Evolutionary conservation across 78 protist genomes (phyloP).

Genomic region (Polysphondylium violaceum): DNA sequence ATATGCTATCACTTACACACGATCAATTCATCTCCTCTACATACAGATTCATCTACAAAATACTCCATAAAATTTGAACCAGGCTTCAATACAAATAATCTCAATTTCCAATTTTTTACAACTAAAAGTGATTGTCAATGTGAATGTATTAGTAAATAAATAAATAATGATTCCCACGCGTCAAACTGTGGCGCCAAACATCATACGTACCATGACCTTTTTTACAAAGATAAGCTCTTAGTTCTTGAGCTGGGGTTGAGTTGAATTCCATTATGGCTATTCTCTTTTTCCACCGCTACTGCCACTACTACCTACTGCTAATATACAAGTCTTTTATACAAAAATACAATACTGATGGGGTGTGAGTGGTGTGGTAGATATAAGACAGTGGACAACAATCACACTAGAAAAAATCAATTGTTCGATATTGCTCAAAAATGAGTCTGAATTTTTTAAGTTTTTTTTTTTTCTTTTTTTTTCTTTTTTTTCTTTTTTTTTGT

Average conservation of each 20-base stretch:
- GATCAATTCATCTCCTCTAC: not conserved
- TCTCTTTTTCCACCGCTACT: not conserved
- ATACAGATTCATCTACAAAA: conserved; percentile 70
- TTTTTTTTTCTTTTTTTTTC: no score
- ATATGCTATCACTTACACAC: not conserved
- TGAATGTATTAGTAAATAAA: not conserved
- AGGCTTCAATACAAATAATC: conserved; percentile 65
- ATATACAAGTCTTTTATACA: no score
- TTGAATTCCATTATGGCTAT: not conserved
- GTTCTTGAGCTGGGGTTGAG: no score
- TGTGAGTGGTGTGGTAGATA: no score
- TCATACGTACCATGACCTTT: conserved; percentile 61
- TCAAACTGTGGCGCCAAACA: no score
- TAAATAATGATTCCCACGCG: not conserved
- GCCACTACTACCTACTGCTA: not conserved
- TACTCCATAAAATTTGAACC: conserved; percentile 62
- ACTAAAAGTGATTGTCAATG: not conserved
- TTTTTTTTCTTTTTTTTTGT: no score
- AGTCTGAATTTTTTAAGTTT: not conserved
- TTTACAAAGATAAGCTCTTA: conserved; percentile 70
- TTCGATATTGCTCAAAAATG: not conserved
- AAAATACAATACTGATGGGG: no score
- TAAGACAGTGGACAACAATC: not conserved
- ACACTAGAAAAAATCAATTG: not conserved
- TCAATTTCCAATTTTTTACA: conserved; percentile 74